Evolutionary conservation across 805 yeast species (phyloP).

Genomic region (Sporopachydermia quercuum): DNA sequence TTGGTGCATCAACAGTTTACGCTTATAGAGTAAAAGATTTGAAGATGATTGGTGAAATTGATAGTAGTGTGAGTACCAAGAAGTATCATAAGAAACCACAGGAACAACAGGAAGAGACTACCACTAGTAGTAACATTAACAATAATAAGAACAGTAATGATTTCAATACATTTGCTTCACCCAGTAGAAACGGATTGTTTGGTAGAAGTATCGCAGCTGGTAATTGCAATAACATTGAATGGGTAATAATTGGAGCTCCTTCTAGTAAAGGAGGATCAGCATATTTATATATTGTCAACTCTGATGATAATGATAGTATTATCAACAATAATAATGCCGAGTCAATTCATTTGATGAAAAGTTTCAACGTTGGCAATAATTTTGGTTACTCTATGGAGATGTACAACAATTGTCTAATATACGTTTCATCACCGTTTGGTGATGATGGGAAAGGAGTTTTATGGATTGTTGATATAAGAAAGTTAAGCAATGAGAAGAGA

Average conservation of each 20-base stretch:
- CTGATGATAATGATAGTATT: too few species aligned
- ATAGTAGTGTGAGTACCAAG: not conserved
- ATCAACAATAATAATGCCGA: too few species aligned
- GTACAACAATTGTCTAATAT: constrained; percentile 5
- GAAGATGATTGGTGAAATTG: not conserved
- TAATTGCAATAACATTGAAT: not conserved
- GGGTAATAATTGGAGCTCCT: not conserved
- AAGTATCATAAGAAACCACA: not conserved
- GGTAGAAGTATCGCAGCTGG: not conserved
- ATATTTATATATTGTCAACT: too few species aligned
- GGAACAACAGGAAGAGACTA: too few species aligned
- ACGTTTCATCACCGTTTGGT: constrained; percentile 28
- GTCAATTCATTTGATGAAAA: too few species aligned
- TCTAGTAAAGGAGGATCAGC: too few species aligned
- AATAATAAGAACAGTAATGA: too few species aligned
- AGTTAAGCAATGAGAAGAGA: constrained; percentile 1
- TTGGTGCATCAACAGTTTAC: not conserved
- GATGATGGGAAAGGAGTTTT: constrained; percentile 29
- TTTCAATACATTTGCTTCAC: too few species aligned
- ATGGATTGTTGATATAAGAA: constrained; percentile 23
- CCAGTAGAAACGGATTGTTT: not conserved
- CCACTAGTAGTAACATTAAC: too few species aligned
- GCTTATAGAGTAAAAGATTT: not conserved
- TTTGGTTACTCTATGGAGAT: constrained; percentile 16
- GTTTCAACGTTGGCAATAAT: constrained; percentile 21